These are phyloP conservation scores for Exophiala viscosa DNA, from an alignment of 2,329 filamentous ascomycete species.

Conservation along the genomic window DNA sequence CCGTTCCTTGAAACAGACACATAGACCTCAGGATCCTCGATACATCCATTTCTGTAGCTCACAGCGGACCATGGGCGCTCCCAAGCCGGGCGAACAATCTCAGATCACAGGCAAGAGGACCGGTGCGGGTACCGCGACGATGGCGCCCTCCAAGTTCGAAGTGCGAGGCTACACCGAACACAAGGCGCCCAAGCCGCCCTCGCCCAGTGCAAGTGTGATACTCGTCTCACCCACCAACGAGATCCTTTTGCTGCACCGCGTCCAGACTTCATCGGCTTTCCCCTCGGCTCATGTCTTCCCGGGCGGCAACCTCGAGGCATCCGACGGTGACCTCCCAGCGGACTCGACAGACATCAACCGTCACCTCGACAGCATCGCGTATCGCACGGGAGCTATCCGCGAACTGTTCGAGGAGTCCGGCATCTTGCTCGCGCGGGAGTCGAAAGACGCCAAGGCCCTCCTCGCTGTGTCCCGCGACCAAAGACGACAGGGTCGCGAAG, in stretches of 20 bases:
- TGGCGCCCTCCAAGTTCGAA: constrained; percentile 46
- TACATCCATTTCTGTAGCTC: too few relatives aligned
- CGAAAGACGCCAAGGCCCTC: constrained; percentile 39
- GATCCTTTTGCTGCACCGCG: constrained; percentile 81
- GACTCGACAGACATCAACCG: constrained; percentile 47
- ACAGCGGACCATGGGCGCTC: background rate
- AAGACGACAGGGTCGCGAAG: constrained; percentile 62
- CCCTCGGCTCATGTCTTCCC: constrained; percentile 94
- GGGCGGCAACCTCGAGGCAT: constrained; percentile 72
- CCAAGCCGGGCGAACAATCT: background rate
- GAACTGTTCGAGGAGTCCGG: constrained; percentile 96
- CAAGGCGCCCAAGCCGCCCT: constrained; percentile 22
- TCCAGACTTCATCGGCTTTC: constrained; percentile 77
- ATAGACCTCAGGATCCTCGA: too few relatives aligned
- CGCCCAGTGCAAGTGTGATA: constrained; percentile 59
- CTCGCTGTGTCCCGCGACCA: constrained; percentile 60
- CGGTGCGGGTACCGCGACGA: constrained; percentile 1
- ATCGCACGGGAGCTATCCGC: constrained; percentile 77
- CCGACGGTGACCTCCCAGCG: constrained; percentile 63
- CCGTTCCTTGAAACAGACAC: too few relatives aligned
- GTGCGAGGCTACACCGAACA: constrained; percentile 49
- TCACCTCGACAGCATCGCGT: constrained; percentile 68
- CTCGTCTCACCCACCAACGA: constrained; percentile 83
- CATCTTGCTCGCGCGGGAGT: constrained; percentile 65
- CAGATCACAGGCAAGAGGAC: background rate